Evolutionary conservation across 192 early-diverging fungal species (phyloP), one percentile per base, ranked within the genome.

Genomic region (Coemansia sp.): DNA sequence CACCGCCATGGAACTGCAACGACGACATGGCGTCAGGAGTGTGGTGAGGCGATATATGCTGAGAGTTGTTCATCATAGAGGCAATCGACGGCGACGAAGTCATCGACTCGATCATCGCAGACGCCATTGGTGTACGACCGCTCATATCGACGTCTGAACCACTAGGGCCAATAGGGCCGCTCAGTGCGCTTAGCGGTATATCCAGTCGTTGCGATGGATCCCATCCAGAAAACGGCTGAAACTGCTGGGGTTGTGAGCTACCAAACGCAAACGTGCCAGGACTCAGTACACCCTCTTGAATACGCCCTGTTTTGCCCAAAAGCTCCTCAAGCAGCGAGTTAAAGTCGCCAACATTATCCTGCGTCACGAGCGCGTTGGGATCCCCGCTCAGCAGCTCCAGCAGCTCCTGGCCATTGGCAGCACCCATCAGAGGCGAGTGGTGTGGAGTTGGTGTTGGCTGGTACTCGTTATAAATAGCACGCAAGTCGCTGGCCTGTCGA

Each of bases 381-480:
- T 82, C 70, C n/a, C 63, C 39, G 62, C 44, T 69, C 52, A 80
- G 63, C 53, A 84, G 70, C 15, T 71, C 69, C 46, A 76, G 33
- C 13, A 84, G 66, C 18, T 68, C 82, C 39, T 78, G 70, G 27
- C 64, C 67, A 24, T 65, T 66, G 13, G 65, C 66, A 36, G 71
- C 71, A 29, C 74, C 64, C 36, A 64, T 72, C 38, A 71, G 68
- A 47, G 82, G 82, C 65, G 82, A 84, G 67, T 80, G 82, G 62
- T 84, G 72, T 1, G 82, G 82, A 31, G 82, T 84, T 5, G 82
- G 82, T 12, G 82, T 84, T 5, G 82, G 71, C 68, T 83, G 81
- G 55, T 78, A 83, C 43, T 75, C 69, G 55, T 64, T 63, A 36
- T 83, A 78, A 53, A 78, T 77, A 18, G 62, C 68, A 6, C 69